Conservation (phyloP, 306 rosid genomes). For the Echinosophora koreensis region DNA sequence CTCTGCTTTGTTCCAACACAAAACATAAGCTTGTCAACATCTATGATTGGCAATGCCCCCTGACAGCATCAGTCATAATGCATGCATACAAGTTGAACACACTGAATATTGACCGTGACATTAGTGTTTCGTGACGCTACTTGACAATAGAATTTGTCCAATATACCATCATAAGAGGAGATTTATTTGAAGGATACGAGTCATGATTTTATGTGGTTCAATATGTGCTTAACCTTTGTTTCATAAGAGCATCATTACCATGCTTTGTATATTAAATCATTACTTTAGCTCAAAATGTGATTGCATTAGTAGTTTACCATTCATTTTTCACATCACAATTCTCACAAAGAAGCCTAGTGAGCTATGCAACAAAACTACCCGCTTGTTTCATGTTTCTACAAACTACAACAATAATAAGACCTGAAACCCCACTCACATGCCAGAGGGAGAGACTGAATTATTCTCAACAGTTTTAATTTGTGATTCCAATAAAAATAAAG, state of each 20-base stretch:
- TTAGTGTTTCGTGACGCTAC: slow-evolving; percentile 33
- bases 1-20: slow-evolving; percentile 47
- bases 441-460: slow-evolving; percentile 7
- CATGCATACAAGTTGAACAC: slow-evolving; percentile 25
- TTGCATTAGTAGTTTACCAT: not conserved
- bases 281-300: not conserved
- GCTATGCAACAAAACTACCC: not conserved
- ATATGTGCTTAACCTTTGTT: not conserved
- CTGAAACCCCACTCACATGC: not conserved
- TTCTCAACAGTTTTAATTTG: slow-evolving; percentile 9
- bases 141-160: slow-evolving; percentile 27
- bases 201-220: slow-evolving; percentile 3
- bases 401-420: slow-evolving; percentile 10
- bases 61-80: not conserved
- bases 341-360: slow-evolving; percentile 1
- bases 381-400: not conserved
- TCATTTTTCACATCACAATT: slow-evolving; percentile 11
- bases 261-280: not conserved
- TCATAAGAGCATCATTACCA: not conserved
- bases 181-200: not conserved
- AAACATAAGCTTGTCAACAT: slow-evolving; percentile 40
- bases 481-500: slow-evolving; percentile 5
- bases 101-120: slow-evolving; percentile 22
- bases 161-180: slow-evolving; percentile 3
- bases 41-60: slow-evolving; percentile 29